Percentiles rank a stretch among this genome's conserved stretches.
Evolutionary conservation across 495 filamentous ascomycete species (phyloP).

Genomic region (Annulohypoxylon bovei): DNA sequence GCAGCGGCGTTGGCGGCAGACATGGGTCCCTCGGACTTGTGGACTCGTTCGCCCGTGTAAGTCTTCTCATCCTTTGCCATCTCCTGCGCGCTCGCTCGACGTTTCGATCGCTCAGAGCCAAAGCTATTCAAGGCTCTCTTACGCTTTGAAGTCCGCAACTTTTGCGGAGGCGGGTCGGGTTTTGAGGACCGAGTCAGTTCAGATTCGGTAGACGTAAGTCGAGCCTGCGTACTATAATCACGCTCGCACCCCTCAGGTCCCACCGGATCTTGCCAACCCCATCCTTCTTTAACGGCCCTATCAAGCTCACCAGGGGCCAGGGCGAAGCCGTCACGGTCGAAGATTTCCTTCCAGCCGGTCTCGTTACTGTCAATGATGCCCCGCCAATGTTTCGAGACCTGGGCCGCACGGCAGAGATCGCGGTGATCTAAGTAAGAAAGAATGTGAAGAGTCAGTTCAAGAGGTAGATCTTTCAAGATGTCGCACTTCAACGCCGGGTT

Average conservation of each 20-base stretch:
- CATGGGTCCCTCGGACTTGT: conserved; percentile 79
- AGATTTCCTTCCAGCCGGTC: conserved; percentile 92
- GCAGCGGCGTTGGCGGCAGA: conserved; percentile 85
- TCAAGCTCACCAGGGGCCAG: conserved; percentile 86
- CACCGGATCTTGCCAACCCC: conserved; percentile 96
- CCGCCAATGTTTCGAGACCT: conserved; percentile 95
- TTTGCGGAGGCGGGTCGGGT: conserved; percentile 47
- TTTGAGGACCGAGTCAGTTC: conserved; percentile 54
- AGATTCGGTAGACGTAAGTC: conserved; percentile 59
- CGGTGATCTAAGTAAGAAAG: conserved; percentile 85
- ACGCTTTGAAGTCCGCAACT: conserved; percentile 51
- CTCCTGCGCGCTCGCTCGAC: conserved; percentile 60
- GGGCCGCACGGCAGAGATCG: conserved; percentile 90
- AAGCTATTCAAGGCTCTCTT: conserved; percentile 54
- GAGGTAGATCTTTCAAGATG: conserved; percentile 82
- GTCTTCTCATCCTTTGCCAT: conserved; percentile 49
- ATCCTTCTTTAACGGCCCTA: conserved; percentile 89
- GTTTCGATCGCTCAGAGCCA: conserved; percentile 61
- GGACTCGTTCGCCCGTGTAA: conserved; percentile 45
- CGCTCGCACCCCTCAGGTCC: conserved; percentile 78
- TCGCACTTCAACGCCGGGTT: conserved; percentile 98
- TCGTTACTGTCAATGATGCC: conserved; percentile 90
- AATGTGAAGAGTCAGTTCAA: conserved; percentile 88
- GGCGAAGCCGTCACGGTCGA: conserved; percentile 82
- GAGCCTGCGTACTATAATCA: conserved; percentile 71